Base-by-base conservation (phyloP, 140 eudicot genomes). In the Artemisia princeps region DNA sequence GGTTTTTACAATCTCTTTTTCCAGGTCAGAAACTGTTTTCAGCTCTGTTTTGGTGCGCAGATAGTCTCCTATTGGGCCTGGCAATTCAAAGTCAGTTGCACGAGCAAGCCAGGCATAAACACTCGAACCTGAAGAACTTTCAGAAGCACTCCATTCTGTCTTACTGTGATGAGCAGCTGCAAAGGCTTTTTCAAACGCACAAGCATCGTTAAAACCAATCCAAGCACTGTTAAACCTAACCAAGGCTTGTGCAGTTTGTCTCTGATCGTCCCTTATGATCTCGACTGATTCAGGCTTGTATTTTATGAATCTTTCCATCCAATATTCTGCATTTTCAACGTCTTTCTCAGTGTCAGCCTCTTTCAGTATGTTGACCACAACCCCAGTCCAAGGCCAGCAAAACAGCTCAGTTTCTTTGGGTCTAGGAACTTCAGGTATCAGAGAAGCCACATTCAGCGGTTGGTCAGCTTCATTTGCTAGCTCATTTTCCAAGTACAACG, bases 101-200 rank as follows among this genome's bases (percentile, higher is more conserved):
- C 95, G 84, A 50, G 95, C 97, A 30, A 87, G 56, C 94, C 97
- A 90, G 0, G 90, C 95, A 54, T 82, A 87, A 8, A 87, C 60
- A 66, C 68, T 61, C 45, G 84, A 59, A 55, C 77, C 87, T 9
- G 72, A 65, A 68, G 12, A 23, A 55, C 37, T 70, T 64, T 62
- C 75, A 14, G 40, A 66, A 24, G 77, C 67, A 28, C 2, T 42
- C 95, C 94, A 89, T 30, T 89, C 94, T 71, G 81, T 84, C 75
- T 68, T 86, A 23, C 87, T 81, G 15, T 56, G 83, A 5, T 71
- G 78, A 53, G 26, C 61, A 58, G 86, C 74, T 77, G 77, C 88
- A 77, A 90, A 90, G 0, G 68, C 65, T 71, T 81, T 87, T 61
- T 90, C 95, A 71, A 90, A 90, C 56, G 78, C 88, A 83, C 82